phyloP scores from a whole-genome alignment of 73 alveolate genomes.

The Effrenium voratum region DNA sequence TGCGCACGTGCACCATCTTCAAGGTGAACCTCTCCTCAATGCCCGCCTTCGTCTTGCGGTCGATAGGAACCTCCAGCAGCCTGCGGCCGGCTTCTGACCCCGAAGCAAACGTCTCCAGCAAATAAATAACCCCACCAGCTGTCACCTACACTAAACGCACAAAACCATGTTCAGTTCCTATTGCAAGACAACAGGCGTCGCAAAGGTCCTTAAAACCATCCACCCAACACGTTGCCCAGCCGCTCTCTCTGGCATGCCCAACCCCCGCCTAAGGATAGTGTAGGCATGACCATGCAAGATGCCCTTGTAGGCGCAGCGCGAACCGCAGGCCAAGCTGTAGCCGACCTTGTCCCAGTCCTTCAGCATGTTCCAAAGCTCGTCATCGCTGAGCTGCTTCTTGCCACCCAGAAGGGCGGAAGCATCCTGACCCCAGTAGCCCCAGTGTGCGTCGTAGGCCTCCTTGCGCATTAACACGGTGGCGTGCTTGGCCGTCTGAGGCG shows the following conservation, averaged over 20 bases:
- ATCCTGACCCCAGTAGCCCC: conserved; percentile 26
- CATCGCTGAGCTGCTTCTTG: conserved; percentile 7
- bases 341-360: not conserved
- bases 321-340: conserved; percentile 34
- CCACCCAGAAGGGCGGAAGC: conserved; percentile 35
- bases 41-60: not conserved
- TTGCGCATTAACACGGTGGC: conserved; percentile 36
- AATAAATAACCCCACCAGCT: no score
- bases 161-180: no score
- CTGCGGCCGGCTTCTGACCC: no score
- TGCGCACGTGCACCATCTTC: conserved; percentile 30
- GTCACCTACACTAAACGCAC: no score
- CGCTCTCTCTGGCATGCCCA: conserved; percentile 11
- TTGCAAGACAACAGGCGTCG: no score
- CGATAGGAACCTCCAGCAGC: conserved; percentile 20
- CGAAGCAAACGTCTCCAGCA: no score
- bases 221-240: no score
- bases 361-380: conserved; percentile 34
- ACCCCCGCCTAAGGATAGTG: conserved; percentile 27
- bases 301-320: conserved; percentile 34
- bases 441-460: not conserved
- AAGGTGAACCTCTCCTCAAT: not conserved
- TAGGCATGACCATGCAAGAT: conserved; percentile 78
- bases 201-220: no score
- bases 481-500: not conserved